Evolutionary conservation across 1,139 yeast species (phyloP).

Genomic region (Kluyveromyces sp.): DNA sequence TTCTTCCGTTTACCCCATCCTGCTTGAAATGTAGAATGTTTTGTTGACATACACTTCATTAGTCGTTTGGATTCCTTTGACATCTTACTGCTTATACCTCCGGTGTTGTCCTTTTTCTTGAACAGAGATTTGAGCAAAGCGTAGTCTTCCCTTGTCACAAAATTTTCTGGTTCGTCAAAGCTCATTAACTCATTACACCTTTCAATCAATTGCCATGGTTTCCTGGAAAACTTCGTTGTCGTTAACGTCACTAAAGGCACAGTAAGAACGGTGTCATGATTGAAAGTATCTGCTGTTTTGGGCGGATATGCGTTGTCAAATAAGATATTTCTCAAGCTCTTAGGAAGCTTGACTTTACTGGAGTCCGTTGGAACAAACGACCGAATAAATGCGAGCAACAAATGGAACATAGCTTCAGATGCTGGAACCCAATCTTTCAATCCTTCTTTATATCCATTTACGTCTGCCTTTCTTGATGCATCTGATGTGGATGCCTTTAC

Average conservation of each 20-base stretch:
- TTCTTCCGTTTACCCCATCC: constrained; percentile 32
- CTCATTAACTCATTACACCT: constrained; percentile 52
- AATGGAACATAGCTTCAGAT: constrained; percentile 79
- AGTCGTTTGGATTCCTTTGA: constrained; percentile 71
- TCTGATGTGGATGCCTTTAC: constrained; percentile 13
- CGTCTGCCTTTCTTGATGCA: constrained; percentile 12
- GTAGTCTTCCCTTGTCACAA: constrained; percentile 71
- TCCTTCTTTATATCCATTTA: constrained; percentile 56
- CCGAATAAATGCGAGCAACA: constrained; percentile 67
- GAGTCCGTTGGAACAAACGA: constrained; percentile 66
- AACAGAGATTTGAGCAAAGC: constrained; percentile 67
- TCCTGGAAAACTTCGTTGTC: constrained; percentile 53
- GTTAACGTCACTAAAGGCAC: constrained; percentile 64
- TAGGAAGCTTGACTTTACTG: constrained; percentile 48
- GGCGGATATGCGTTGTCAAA: constrained; percentile 67
- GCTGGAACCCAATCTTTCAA: constrained; percentile 71
- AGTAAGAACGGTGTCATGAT: constrained; percentile 41
- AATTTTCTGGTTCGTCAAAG: constrained; percentile 63
- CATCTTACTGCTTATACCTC: constrained; percentile 53
- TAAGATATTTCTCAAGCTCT: constrained; percentile 52
- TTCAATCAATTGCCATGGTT: constrained; percentile 43
- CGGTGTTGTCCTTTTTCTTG: constrained; percentile 43
- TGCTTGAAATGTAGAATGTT: constrained; percentile 35
- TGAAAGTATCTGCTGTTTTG: constrained; percentile 32
- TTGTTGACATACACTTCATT: constrained; percentile 49